Base-by-base conservation (phyloP, 805 yeast species). In the Candida patagonica region DNA sequence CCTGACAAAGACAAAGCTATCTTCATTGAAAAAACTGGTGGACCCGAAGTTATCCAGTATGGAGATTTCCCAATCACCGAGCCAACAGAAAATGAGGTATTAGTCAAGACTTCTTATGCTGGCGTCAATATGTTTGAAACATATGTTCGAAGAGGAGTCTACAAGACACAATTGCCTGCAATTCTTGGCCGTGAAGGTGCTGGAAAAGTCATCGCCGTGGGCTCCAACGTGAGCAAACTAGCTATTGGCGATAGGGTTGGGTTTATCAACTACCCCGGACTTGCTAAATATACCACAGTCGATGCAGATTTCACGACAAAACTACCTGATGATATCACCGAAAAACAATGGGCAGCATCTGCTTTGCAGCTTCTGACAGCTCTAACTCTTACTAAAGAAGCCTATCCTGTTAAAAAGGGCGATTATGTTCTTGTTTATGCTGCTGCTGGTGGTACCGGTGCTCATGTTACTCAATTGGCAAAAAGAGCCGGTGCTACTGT, bases 371-470 rank as follows among this genome's bases (percentile, higher is more conserved):
- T 86, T 1, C 63, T 87, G 46, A 88, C 96, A 5, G 92, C 89
- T 1, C 60, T 81, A 51, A 72, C 89, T 1, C 76, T 88, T 43
- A 62, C 76, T 35, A 62, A 68, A 26, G 86, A 82, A 46, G 73
- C 92, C 1, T 75, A 82, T 54, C 53, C 67, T 1, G 81, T 84
- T 29, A 57, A 83, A 50, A 65, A 71, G 55, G 88, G 76, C 39
- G 96, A 89, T 43, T 70, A 61, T 49, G 71, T 82, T 32, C 67
- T 88, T 35, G 78, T 85, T 20, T 85, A 87, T 65, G 96, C 96
- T 3, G 95, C 95, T 6, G 96, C 96, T 2, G 97, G 96, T 34
- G 96, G 96, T 42, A 89, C 84, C 37, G 97, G 97, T 4, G 69
- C 74, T 38, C 49, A 84, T 15, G 63, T 86, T 40, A 66, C 69